phyloP scores from a whole-genome alignment of 83 land plant genomes.

The Picea abies region DNA sequence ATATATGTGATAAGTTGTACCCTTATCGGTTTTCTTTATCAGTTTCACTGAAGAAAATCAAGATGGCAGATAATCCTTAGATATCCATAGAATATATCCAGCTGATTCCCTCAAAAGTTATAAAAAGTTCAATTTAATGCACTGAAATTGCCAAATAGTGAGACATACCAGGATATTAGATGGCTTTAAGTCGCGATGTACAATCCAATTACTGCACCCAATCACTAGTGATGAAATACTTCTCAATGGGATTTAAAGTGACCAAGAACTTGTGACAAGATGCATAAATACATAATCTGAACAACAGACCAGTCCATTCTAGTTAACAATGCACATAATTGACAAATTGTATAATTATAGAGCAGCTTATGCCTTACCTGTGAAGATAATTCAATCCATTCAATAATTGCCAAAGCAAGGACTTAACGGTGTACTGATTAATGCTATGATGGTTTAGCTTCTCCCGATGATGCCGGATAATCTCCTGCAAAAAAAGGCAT shows the following conservation, averaged over 20 bases:
- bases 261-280: constrained; percentile 11
- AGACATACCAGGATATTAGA: constrained; percentile 84
- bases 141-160: neutral
- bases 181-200: constrained; percentile 95
- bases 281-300: neutral
- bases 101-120: neutral
- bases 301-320: neutral
- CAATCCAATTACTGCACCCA: constrained; percentile 91
- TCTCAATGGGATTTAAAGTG: constrained; percentile 1
- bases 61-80: neutral
- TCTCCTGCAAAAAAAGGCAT: constrained; percentile 53
- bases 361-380: constrained; percentile 39
- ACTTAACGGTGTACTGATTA: constrained; percentile 90
- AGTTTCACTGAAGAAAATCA: neutral
- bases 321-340: constrained; percentile 12
- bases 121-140: neutral
- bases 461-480: constrained; percentile 96
- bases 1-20: too few relatives aligned
- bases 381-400: constrained; percentile 98
- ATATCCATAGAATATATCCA: neutral
- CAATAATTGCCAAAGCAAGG: constrained; percentile 94
- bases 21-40: too few relatives aligned
- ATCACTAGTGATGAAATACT: neutral
- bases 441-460: constrained; percentile 73
- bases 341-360: too few relatives aligned